Evolutionary conservation across 495 filamentous ascomycete genomes (phyloP), one percentile per base, ranked within the genome.

Genomic region (Cercophora samala): DNA sequence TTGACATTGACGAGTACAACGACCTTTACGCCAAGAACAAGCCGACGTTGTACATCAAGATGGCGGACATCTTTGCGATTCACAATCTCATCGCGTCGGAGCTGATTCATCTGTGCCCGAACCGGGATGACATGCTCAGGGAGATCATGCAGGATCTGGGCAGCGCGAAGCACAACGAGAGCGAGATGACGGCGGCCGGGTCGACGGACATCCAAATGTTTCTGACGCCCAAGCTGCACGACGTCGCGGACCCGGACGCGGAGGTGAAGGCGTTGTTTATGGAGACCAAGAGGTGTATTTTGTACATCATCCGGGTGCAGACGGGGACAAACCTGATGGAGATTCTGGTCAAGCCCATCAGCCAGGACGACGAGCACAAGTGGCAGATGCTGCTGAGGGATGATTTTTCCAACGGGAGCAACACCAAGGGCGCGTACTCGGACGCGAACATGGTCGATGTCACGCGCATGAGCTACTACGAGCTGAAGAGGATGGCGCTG

Each of bases 1-100:
- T 97, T 75, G 96, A 97, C 74, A 97, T 98, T 74, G 95, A 98
- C 74, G 94, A 97, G 69, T 98, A 94, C 84, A 97, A 97, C 70
- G 95, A 99, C 73, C 86, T 98, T 25, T 98, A 97, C 72, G 90
- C 94, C 59, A 92, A 94, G 72, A 93, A 91, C 62, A 96, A 97
- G 73, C 95, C 95, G 3, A 98, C 94, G 3, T 82, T 99, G 21
- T 99, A 97, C 80, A 96, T 99, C 78, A 99, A 99, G 78, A 93
- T 98, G 89, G 86, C 90, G 18, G 95, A 99, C 76, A 92, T 99
- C 66, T 98, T 98, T 77, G 90, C 96, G 22, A 93, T 99, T 64
- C 95, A 99, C 72, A 91, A 89, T 60, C 86, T 98, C 46, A 85
- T 98, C 56, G 88, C 91, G 29, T 84, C 88, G 22, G 91, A 97